Conservation (phyloP, 768 basidiomycete species). For the Phylloporus sp. region DNA sequence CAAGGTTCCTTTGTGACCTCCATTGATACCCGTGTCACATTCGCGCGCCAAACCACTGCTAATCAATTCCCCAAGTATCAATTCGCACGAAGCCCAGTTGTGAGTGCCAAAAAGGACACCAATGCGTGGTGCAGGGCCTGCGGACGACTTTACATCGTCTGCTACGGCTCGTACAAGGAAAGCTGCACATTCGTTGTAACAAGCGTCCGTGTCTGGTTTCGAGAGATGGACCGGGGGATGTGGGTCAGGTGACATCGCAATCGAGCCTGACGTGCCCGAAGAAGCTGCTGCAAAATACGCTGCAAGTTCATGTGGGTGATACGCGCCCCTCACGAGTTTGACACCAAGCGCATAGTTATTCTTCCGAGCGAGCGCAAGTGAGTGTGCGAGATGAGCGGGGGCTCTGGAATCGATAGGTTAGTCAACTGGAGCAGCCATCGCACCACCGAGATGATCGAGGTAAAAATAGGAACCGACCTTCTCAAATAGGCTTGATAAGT, state of each 20-base stretch:
- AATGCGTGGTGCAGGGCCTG: conserved; percentile 29
- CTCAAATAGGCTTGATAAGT: conserved; percentile 89
- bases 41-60: conserved; percentile 42
- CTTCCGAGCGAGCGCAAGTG: conserved; percentile 58
- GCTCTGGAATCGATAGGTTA: conserved; percentile 39
- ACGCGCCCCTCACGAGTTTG: conserved; percentile 92
- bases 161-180: conserved; percentile 53
- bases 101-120: conserved; percentile 86
- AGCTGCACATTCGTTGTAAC: conserved; percentile 60
- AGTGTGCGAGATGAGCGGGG: conserved; percentile 59
- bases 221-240: conserved; percentile 62
- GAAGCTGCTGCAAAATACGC: conserved; percentile 32
- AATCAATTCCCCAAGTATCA: conserved; percentile 59
- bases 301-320: conserved; percentile 70
- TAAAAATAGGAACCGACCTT: conserved; percentile 43
- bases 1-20: conserved; percentile 28
- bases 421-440: not conserved
- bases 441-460: not conserved
- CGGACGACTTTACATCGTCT: conserved; percentile 39
- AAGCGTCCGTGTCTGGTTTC: conserved; percentile 69
- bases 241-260: conserved; percentile 53
- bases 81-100: conserved; percentile 63
- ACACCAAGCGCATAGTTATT: conserved; percentile 76
- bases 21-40: conserved; percentile 8
- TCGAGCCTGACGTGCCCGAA: conserved; percentile 8